Evolutionary conservation across 2,329 filamentous ascomycete genomes (phyloP), one percentile per base, ranked within the genome.

Genomic region (Fusarium vanettenii): DNA sequence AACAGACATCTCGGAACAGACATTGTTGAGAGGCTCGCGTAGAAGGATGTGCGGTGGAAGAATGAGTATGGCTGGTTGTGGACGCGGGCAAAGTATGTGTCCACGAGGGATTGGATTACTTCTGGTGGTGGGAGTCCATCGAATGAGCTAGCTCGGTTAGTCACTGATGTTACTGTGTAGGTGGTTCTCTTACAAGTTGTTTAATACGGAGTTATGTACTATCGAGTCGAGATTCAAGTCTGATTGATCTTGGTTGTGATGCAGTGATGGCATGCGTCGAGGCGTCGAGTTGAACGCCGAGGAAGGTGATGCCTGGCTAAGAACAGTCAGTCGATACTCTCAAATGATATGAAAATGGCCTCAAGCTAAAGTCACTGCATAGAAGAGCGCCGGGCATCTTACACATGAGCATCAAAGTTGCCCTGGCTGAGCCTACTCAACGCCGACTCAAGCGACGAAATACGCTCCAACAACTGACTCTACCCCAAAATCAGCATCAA

Each of bases 31-130:
- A 72, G 27, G 2, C 48, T 60, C 3, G 64, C 48, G 29, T 61
- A 61, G n/a, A 72, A 72, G 3, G 60, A 59, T 6, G 48, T 50
- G 8, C 43, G 50, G 37, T 72, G 67, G 25, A 72, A 72, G 35
- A 67, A 70, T 20, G 70, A 72, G 35, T 72, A 72, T 5, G 70
- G 76, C 39, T 81, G 79, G 18, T 82, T 64, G 60, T 79, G 64
- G 56, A 78, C 67, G 61, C 79, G 77, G 2, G 79, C 76, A 60
- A 84, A 81, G 65, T 82, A 81, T 6, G 81, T 77, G 11, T 78
- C 73, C 10, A 84, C 70, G 11, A 85, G 65, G 14, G 62, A 64
- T 27, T 64, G 57, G 6, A 73, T n/a, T 10, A 71, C 52, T 7
- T 48, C 31, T 16, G 60, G 25, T 3, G 67, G 67, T 29, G 67